Base-by-base conservation (phyloP, 345 rosid genomes). In the Ailanthus altissimus region DNA sequence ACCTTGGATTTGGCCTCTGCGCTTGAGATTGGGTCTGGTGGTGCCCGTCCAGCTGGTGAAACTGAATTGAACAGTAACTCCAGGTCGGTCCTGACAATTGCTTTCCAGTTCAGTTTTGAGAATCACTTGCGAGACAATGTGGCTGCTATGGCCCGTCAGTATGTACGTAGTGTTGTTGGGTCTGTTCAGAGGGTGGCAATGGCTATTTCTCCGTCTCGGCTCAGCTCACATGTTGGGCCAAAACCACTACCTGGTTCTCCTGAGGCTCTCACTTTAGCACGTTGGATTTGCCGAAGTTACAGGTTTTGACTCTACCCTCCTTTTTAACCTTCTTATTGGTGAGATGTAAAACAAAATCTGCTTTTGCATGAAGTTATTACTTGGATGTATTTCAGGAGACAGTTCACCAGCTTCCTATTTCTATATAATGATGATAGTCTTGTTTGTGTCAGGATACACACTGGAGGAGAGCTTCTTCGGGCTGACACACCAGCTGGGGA, bases 181-280 rank as follows among this genome's bases (percentile, higher is more conserved):
- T 95, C 98, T 10, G 97, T 95, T 75, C 99, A 95, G 86, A 92
- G 99, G 88, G 96, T 95, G 81, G 98, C 99, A 79, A 82, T 93
- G 88, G 99, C 98, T 64, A 95, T 95, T 77, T 83, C 98, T 10
- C 99, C 98, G 12, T 88, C 92, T 49, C 84, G 84, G 69, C 84
- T 86, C 60, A 78, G 84, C 83, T 76, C 90, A 7, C 78, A 49
- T 25, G 45, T 88, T 45, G 85, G 88, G 36, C 84, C 88, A 28
- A 88, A 90, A 76, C 49, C 91, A 23, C 90, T 88, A 73, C 94
- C 98, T 66, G 94, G 92, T 78, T 88, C 97, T 58, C 98, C 98
- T 10, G 99, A 93, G 87, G 97, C 99, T 67, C 90, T 91, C 68
- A 95, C 99, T 43, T 84, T 95, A 40, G 97, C 92, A 13, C 90